Evolutionary conservation across 345 rosid species (phyloP).

Genomic region (Nephelium lappaceum): DNA sequence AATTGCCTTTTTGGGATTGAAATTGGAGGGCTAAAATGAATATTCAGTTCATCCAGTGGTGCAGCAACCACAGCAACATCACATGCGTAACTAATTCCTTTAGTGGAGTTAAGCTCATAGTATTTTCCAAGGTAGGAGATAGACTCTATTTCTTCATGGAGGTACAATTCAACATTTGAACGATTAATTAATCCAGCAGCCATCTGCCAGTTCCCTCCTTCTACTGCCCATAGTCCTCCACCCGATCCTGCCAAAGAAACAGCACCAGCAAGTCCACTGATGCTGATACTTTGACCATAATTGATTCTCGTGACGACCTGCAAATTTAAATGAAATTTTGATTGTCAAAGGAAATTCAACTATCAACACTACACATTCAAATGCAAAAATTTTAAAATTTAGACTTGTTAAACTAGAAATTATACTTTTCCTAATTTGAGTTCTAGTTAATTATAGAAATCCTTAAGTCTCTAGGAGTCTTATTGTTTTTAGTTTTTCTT

Average conservation of each 20-base stretch:
- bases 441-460: too few species aligned
- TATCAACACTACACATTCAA: background rate
- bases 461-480: too few species aligned
- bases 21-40: slow-evolving; percentile 64
- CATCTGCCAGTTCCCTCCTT: slow-evolving; percentile 98
- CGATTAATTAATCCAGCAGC: slow-evolving; percentile 72
- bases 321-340: slow-evolving; percentile 6
- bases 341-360: background rate
- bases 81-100: slow-evolving; percentile 65
- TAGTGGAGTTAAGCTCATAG: slow-evolving; percentile 81
- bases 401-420: background rate
- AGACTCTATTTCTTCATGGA: slow-evolving; percentile 69
- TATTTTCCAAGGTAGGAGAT: slow-evolving; percentile 55
- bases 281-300: slow-evolving; percentile 80
- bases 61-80: slow-evolving; percentile 74
- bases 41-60: slow-evolving; percentile 75
- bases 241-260: slow-evolving; percentile 97
- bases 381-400: background rate
- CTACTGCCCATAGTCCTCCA: slow-evolving; percentile 82
- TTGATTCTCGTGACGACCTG: slow-evolving; percentile 94
- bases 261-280: slow-evolving; percentile 97
- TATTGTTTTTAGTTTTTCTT: too few species aligned
- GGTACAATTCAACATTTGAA: slow-evolving; percentile 70
- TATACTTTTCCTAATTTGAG: too few species aligned
- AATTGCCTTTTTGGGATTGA: slow-evolving; percentile 74